These are phyloP conservation scores for Fusarium haematococcum DNA, from an alignment of 2,329 filamentous ascomycete species.

Conservation along the genomic window DNA sequence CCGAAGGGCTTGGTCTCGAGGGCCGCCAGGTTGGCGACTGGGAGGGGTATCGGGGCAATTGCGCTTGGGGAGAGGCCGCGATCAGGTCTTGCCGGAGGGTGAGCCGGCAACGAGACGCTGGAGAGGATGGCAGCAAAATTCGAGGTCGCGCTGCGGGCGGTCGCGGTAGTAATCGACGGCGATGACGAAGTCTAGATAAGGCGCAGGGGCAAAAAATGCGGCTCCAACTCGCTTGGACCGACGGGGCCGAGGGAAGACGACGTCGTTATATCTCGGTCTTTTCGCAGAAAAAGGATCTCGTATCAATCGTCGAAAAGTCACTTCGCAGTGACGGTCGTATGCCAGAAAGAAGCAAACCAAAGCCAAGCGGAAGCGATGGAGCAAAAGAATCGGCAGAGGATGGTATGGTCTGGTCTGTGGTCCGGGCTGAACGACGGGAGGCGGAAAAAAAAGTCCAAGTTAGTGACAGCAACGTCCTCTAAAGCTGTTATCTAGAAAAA, in stretches of 20 bases:
- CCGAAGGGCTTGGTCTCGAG: conserved; percentile 71
- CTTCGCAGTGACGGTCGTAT: not conserved
- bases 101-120: conserved; percentile 14
- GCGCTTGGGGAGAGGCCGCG: conserved; percentile 11
- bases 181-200: conserved; percentile 39
- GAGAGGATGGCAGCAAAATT: conserved; percentile 2
- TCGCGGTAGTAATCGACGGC: conserved; percentile 22
- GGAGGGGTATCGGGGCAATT: conserved; percentile 34
- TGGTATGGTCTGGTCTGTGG: conserved; percentile 22
- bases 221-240: conserved; percentile 30
- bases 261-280: conserved; percentile 10
- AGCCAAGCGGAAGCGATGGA: conserved; percentile 33
- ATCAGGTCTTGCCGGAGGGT: conserved; percentile 15
- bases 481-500: conserved; percentile 46
- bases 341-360: conserved; percentile 20
- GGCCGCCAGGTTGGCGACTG: conserved; percentile 69
- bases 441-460: conserved; percentile 34
- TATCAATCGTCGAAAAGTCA: not conserved
- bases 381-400: conserved; percentile 31
- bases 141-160: conserved; percentile 12
- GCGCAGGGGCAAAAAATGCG: conserved; percentile 34
- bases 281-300: not conserved
- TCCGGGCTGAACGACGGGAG: conserved; percentile 7
- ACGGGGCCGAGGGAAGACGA: conserved; percentile 19
- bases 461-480: conserved; percentile 12